Base-by-base conservation (phyloP, 164 flowering plant species). In the Vitis riparia region DNA sequence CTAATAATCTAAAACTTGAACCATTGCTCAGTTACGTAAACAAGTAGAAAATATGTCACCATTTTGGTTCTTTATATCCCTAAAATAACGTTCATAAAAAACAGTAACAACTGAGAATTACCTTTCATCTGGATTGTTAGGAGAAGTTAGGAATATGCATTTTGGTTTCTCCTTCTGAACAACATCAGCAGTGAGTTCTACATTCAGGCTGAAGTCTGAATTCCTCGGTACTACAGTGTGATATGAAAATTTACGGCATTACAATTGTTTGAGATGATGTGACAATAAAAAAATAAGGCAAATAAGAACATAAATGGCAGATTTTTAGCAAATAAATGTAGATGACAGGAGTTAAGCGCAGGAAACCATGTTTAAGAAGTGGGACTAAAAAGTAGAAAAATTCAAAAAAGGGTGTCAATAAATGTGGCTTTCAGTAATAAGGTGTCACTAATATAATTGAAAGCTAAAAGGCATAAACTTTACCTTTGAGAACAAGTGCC, bases 61-160 rank as follows among this genome's bases (percentile, higher is more conserved):
- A 37, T 6, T 37, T 37, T 37, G 44, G 6, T 37, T 37, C 44
- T 37, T 37, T 37, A 29, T 44, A 48, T 53, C 60, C 15, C 27
- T n/a, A 16, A 57, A 11, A 60, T 60, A 60, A 12, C 5, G 10
- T 27, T 27, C 9, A 1, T 11, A 4, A 19, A 66, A 59, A 23
- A 23, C 23, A 16, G 32, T 32, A 4, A 5, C 51, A 30, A 37
- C 2, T 1, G 3, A 9, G n/a, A 27, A 11, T 65, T 81, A 96
- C 97, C 99, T 96, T 73, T 98, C 99, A 87, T 96, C 99, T 65
- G 99, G 99, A 83, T 96, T 96, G 75, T 96, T 96, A n/a, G 99
- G 98, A 71, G 98, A 96, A 55, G 99, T 96, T 65, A 96, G 78
- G 68, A 96, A 19, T 78, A 96, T 93, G 82, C 91, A 84, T 78